Evolutionary conservation across 371 early-diverging fungal genomes (phyloP).

Genomic region (Fennellomyces sp.): DNA sequence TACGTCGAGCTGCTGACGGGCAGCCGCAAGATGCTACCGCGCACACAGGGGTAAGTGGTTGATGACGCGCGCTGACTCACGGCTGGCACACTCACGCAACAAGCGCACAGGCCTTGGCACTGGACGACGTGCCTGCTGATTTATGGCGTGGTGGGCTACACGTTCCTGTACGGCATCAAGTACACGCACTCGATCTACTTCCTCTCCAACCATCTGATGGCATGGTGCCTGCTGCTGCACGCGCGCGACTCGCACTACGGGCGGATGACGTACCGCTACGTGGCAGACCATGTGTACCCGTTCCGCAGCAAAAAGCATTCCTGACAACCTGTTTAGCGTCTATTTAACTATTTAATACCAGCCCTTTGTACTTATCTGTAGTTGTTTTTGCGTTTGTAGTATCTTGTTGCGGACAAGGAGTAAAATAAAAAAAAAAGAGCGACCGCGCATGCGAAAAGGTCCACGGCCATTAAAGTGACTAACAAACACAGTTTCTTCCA

Average conservation of each 20-base stretch:
- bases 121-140: slow-evolving; percentile 34
- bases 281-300: slow-evolving; percentile 30
- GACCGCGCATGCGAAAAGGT: neutral
- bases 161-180: slow-evolving; percentile 51
- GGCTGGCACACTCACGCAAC: neutral
- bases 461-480: neutral
- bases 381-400: neutral
- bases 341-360: neutral
- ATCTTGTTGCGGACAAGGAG: neutral
- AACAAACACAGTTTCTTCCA: neutral
- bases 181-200: slow-evolving; percentile 54
- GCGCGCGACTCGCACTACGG: slow-evolving; percentile 42
- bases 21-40: slow-evolving; percentile 45
- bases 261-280: slow-evolving; percentile 28
- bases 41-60: slow-evolving; percentile 44
- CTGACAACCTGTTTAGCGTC: slow-evolving; percentile 14
- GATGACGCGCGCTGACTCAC: neutral
- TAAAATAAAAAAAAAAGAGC: neutral
- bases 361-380: neutral
- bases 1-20: slow-evolving; percentile 55
- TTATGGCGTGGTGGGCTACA: slow-evolving; percentile 38
- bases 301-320: slow-evolving; percentile 46
- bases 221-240: slow-evolving; percentile 48
- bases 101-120: slow-evolving; percentile 27
- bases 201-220: slow-evolving; percentile 40